Evolutionary conservation across 495 filamentous ascomycete genomes (phyloP).

Genomic region (Penicillium parvum): DNA sequence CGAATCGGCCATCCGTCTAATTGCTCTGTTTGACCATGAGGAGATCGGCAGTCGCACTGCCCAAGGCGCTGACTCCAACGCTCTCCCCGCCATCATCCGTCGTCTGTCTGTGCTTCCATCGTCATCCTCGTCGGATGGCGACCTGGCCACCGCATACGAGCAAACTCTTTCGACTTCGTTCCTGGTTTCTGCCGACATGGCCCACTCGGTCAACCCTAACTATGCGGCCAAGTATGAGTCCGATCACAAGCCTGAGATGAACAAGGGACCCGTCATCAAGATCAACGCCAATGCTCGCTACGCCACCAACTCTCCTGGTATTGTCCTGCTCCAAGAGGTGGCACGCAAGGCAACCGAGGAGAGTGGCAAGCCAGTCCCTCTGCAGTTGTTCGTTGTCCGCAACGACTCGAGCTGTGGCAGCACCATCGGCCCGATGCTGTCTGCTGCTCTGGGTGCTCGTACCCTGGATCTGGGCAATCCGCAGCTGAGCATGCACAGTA

Average conservation of each 20-base stretch:
- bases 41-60: constrained; percentile 90
- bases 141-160: constrained; percentile 77
- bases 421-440: constrained; percentile 95
- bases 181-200: constrained; percentile 95
- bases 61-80: constrained; percentile 89
- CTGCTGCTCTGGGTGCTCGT: constrained; percentile 74
- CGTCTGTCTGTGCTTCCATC: constrained; percentile 76
- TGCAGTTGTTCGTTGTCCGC: constrained; percentile 93
- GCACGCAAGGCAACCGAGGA: constrained; percentile 58
- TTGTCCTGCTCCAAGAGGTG: constrained; percentile 84
- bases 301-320: constrained; percentile 91
- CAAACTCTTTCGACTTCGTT: constrained; percentile 91
- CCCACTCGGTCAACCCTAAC: constrained; percentile 92
- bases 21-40: constrained; percentile 95
- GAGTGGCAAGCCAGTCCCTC: constrained; percentile 59
- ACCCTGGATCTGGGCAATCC: constrained; percentile 93
- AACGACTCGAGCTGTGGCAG: constrained; percentile 93
- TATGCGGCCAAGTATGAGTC: constrained; percentile 87
- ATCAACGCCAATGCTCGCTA: constrained; percentile 97
- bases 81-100: constrained; percentile 82
- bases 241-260: constrained; percentile 88
- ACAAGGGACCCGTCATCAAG: constrained; percentile 94
- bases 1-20: constrained; percentile 78
- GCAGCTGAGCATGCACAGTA: constrained; percentile 97
- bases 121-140: constrained; percentile 39